Base-by-base conservation (phyloP, 768 basidiomycete genomes). In the Amanita jacksonii region DNA sequence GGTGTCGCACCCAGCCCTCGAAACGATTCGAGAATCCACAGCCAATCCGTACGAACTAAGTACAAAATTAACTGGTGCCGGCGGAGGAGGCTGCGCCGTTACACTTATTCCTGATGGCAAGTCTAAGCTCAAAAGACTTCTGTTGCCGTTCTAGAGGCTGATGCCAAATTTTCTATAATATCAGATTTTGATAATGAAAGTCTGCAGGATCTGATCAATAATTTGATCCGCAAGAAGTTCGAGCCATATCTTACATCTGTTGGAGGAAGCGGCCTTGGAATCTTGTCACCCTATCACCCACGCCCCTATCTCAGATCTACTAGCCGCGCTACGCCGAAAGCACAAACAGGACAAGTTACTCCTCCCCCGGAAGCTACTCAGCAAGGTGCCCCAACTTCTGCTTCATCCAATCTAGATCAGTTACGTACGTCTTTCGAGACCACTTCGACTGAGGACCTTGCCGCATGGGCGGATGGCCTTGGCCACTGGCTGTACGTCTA, bases 21-120 rank as follows among this genome's bases (percentile, higher is more conserved):
- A 99, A 62, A 64, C 70, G 16, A 91, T 97, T 52, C 76, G 80
- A 43, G 62, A 69, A n/a, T 79, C 73, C 51, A 88, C 91, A 0
- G 69, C 72, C 8, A 56, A 66, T 49, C 82, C 81, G 6, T 85
- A 82, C 63, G 64, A 66, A 8, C 68, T 98, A 38, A 79, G 79
- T 54, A 92, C 91, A n/a, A 96, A 97, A 67, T 65, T 99, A 45
- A 99, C 96, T 5, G 96, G 96, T 32, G 94, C 96, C 6, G 96
- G 96, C 23, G 96, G 96, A 31, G 96, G 96, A 19, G 96, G 96
- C n/a, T 98, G 96, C 57, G 83, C 92, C 4, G 90, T 98, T 23
- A 94, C 93, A 9, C 75, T 98, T 27, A 73, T 99, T 41, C 96
- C 96, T 41, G 92, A 97, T 65, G 77, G 94, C 93, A 52, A 51